phyloP scores from a whole-genome alignment of 179 eudicot genomes.

The Pouteria campechiana region DNA sequence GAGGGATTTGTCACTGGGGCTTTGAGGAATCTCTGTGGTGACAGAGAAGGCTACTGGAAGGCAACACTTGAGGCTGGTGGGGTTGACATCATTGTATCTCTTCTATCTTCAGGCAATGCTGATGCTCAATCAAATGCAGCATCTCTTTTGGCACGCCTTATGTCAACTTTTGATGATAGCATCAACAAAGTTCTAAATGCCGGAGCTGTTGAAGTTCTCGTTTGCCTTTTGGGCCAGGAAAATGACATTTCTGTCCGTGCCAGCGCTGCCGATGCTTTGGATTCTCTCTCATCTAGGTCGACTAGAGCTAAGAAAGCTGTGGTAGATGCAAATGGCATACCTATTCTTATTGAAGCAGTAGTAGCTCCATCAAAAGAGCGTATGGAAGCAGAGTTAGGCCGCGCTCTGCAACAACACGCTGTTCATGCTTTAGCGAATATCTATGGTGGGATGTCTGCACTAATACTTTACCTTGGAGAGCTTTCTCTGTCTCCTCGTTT shows the following conservation, averaged over 20 bases:
- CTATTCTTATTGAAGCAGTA: constrained; percentile 46
- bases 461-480: constrained; percentile 60
- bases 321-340: constrained; percentile 50
- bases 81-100: constrained; percentile 52
- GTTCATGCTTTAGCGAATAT: constrained; percentile 47
- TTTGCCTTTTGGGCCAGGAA: constrained; percentile 39
- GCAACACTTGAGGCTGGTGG: constrained; percentile 63
- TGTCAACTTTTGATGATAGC: constrained; percentile 54
- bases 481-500: constrained; percentile 54
- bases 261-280: constrained; percentile 67
- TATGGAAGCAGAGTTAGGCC: constrained; percentile 58
- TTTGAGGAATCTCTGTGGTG: constrained; percentile 60
- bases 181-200: constrained; percentile 56
- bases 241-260: constrained; percentile 55
- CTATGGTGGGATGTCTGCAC: constrained; percentile 56
- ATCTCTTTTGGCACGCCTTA: constrained; percentile 57
- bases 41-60: constrained; percentile 64
- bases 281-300: constrained; percentile 48
- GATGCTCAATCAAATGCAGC: constrained; percentile 71
- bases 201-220: constrained; percentile 54
- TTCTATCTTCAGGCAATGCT: constrained; percentile 54
- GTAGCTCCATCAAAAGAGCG: constrained; percentile 75
- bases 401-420: constrained; percentile 52
- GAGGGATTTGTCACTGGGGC: constrained; percentile 70
- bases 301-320: constrained; percentile 41